phyloP scores from a whole-genome alignment of 257 asterid species.

The Nicotiana tabacum region DNA sequence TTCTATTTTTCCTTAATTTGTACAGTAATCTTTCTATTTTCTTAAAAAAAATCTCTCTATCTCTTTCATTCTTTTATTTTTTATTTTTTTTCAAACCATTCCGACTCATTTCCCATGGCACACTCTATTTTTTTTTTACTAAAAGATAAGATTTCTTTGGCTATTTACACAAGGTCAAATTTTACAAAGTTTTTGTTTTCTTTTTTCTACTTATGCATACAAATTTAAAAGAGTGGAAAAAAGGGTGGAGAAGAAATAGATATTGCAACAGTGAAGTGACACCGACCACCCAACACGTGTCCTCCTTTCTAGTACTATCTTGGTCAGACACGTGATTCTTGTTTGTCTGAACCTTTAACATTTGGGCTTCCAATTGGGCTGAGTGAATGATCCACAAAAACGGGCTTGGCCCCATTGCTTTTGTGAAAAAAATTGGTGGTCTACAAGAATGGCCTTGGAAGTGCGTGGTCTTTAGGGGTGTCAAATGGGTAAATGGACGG shows the following conservation, averaged over 20 bases:
- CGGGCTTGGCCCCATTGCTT: neutral
- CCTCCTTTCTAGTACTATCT: neutral
- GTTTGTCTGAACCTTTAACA: neutral
- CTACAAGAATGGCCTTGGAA: neutral
- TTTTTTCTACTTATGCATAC: neutral
- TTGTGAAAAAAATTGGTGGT: neutral
- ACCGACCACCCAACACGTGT: neutral
- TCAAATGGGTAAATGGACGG: no score
- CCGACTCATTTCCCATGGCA: no score
- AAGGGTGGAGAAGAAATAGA: neutral
- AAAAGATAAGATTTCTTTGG: neutral
- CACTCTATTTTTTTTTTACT: neutral
- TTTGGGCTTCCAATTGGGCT: neutral
- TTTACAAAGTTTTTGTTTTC: neutral
- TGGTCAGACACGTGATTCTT: slow-evolving; percentile 6
- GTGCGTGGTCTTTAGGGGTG: no score
- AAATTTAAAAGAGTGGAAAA: neutral
- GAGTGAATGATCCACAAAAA: neutral
- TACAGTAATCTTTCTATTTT: no score
- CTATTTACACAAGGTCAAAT: neutral
- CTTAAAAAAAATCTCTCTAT: no score
- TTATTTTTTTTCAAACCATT: neutral
- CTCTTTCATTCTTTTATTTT: neutral
- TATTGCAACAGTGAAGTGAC: neutral
- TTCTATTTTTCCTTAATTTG: neutral